Percentiles rank a stretch among this genome's conserved stretches.
These are phyloP conservation scores for Termitomyces sp. DNA, from an alignment of 768 basidiomycete genomes.

Conservation along the genomic window DNA sequence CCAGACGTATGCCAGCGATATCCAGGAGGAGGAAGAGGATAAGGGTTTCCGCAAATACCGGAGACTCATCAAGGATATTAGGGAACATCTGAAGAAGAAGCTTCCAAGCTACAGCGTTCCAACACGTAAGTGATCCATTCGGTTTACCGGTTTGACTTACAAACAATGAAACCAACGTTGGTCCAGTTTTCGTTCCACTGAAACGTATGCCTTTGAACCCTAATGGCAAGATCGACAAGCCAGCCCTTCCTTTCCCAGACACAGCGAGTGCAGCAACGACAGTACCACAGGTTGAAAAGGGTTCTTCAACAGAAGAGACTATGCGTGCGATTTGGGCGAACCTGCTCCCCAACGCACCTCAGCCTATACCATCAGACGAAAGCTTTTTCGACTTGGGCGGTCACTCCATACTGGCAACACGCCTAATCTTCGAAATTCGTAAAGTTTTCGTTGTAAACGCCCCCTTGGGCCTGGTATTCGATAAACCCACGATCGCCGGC, in stretches of 20 bases:
- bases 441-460: slow-evolving; percentile 89
- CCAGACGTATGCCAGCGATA: slow-evolving; percentile 69
- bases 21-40: slow-evolving; percentile 50
- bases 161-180: not conserved
- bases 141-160: slow-evolving; percentile 3
- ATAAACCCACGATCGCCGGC: slow-evolving; percentile 78
- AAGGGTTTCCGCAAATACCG: slow-evolving; percentile 75
- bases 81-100: slow-evolving; percentile 96
- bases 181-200: slow-evolving; percentile 90
- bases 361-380: slow-evolving; percentile 82
- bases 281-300: slow-evolving; percentile 31
- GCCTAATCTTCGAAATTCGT: slow-evolving; percentile 94
- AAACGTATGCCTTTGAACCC: slow-evolving; percentile 96
- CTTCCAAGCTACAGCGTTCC: slow-evolving; percentile 94
- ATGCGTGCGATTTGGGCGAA: slow-evolving; percentile 83
- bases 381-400: slow-evolving; percentile 98
- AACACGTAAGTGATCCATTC: slow-evolving; percentile 55
- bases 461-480: slow-evolving; percentile 89
- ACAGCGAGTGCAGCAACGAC: slow-evolving; percentile 65
- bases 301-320: slow-evolving; percentile 71
- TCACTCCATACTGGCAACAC: slow-evolving; percentile 96
- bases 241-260: slow-evolving; percentile 97
- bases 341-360: slow-evolving; percentile 76
- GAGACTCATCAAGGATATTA: slow-evolving; percentile 86
- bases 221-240: slow-evolving; percentile 99